phyloP scores from a whole-genome alignment of 2,329 filamentous ascomycete species.

The Microcyclospora tardicrescens region DNA sequence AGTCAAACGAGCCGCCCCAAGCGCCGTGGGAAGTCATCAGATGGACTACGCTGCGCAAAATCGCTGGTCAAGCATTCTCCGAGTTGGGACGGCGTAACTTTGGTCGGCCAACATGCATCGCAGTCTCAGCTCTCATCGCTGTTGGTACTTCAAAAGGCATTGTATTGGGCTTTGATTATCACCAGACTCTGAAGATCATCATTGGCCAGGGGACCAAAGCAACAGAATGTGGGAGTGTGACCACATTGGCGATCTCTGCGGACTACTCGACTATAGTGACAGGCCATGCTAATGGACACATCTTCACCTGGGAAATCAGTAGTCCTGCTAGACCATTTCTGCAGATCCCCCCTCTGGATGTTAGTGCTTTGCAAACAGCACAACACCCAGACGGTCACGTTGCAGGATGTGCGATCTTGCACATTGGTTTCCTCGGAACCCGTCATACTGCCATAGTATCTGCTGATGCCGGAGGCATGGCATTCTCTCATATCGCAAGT shows the following conservation, averaged over 20 bases:
- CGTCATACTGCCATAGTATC: slow-evolving; percentile 90
- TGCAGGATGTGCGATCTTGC: slow-evolving; percentile 62
- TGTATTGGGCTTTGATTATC: slow-evolving; percentile 92
- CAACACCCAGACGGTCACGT: slow-evolving; percentile 72
- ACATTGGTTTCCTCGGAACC: slow-evolving; percentile 89
- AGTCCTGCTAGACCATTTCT: slow-evolving; percentile 78
- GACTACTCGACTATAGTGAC: slow-evolving; percentile 86
- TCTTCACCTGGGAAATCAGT: slow-evolving; percentile 92
- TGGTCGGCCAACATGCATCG: slow-evolving; percentile 78
- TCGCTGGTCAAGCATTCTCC: slow-evolving; percentile 81
- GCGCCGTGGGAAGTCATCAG: slow-evolving; percentile 93
- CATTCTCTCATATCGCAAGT: slow-evolving; percentile 91
- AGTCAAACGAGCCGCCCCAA: slow-evolving; percentile 38
- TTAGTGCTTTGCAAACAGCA: slow-evolving; percentile 45
- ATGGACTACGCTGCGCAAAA: slow-evolving; percentile 86
- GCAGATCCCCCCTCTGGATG: slow-evolving; percentile 64
- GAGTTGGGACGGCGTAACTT: slow-evolving; percentile 87
- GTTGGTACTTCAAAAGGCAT: slow-evolving; percentile 90
- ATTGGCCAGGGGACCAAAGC: slow-evolving; percentile 91
- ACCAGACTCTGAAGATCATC: slow-evolving; percentile 86
- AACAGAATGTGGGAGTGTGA: slow-evolving; percentile 78
- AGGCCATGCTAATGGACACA: slow-evolving; percentile 77
- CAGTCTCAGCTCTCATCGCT: slow-evolving; percentile 76
- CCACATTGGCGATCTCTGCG: slow-evolving; percentile 77
- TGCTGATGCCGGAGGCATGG: slow-evolving; percentile 90